A percentile compares a stretch with the other conserved stretches of the same genome.
These are phyloP conservation scores for Calcarisporium arbuscula DNA, from an alignment of 2,329 filamentous ascomycete genomes.

Conservation along the genomic window DNA sequence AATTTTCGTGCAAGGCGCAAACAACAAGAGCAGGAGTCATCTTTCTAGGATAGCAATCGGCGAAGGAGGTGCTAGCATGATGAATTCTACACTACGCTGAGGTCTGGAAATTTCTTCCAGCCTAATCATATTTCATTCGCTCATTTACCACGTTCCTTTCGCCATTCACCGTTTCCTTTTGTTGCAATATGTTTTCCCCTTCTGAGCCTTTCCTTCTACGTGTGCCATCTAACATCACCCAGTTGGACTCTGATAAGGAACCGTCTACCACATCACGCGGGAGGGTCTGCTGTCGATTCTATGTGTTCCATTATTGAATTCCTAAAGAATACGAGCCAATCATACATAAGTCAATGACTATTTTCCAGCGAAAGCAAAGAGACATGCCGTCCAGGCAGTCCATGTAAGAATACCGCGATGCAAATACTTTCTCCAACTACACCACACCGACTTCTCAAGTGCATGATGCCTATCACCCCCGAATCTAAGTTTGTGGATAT, in stretches of 20 bases:
- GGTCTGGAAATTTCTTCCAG: too few relatives aligned
- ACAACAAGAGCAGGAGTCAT: too few relatives aligned
- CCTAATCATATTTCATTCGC: too few relatives aligned
- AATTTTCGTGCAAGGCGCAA: too few relatives aligned
- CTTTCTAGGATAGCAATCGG: neutral
- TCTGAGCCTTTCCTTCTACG: too few relatives aligned
- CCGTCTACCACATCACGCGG: neutral
- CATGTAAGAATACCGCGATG: conserved; percentile 17
- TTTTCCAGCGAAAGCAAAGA: conserved; percentile 23
- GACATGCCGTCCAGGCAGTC: conserved; percentile 22
- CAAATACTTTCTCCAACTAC: conserved; percentile 5
- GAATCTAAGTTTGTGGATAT: neutral
- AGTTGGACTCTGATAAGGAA: neutral
- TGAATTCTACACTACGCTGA: too few relatives aligned
- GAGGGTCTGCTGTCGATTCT: neutral
- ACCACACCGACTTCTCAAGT: too few relatives aligned
- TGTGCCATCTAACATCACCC: too few relatives aligned
- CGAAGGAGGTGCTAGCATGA: conserved; percentile 1
- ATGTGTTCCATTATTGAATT: conserved; percentile 22
- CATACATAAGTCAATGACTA: conserved; percentile 31
- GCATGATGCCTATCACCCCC: too few relatives aligned
- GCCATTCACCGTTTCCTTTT: too few relatives aligned
- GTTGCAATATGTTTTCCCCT: too few relatives aligned
- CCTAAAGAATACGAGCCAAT: conserved; percentile 47
- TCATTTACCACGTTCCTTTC: too few relatives aligned